A percentile compares a stretch with the other conserved stretches of the same genome.
Evolutionary conservation across 1,139 yeast genomes (phyloP).

Genomic region (Meyerozyma carpophila): DNA sequence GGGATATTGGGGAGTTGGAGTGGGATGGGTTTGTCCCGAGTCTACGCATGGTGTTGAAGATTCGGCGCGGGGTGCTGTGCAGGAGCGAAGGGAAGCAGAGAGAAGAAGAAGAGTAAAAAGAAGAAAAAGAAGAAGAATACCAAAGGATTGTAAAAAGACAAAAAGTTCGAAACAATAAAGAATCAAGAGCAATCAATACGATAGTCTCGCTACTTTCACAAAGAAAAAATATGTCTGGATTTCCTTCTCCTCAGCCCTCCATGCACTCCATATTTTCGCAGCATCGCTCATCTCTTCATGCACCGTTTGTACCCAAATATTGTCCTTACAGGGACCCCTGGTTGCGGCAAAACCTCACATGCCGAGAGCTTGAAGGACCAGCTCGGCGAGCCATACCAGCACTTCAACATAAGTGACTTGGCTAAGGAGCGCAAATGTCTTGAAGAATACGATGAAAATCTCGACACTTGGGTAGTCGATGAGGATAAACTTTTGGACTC

Average conservation of each 20-base stretch:
- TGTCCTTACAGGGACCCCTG: slow-evolving; percentile 94
- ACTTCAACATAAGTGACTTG: slow-evolving; percentile 70
- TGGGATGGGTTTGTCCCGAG: too few relatives aligned
- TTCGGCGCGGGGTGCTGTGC: too few relatives aligned
- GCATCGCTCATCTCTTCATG: not conserved
- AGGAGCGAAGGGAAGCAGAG: too few relatives aligned
- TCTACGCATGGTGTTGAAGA: too few relatives aligned
- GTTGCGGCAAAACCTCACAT: slow-evolving; percentile 93
- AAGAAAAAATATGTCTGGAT: too few relatives aligned
- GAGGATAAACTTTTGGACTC: slow-evolving; percentile 84
- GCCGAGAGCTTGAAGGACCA: slow-evolving; percentile 56
- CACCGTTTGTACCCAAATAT: slow-evolving; percentile 64
- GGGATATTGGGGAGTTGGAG: not conserved
- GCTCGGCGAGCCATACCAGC: slow-evolving; percentile 40
- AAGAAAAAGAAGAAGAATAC: too few relatives aligned
- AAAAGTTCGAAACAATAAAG: too few relatives aligned
- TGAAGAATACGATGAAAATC: slow-evolving; percentile 78
- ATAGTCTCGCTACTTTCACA: too few relatives aligned
- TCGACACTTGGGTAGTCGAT: slow-evolving; percentile 86
- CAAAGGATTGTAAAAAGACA: too few relatives aligned
- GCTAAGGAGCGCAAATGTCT: slow-evolving; percentile 76
- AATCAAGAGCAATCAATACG: too few relatives aligned
- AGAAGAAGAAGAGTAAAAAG: too few relatives aligned
- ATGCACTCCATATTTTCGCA: not conserved
- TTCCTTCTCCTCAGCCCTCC: not conserved